Percentiles rank a stretch among this genome's conserved stretches.
phyloP scores from a whole-genome alignment of 257 asterid genomes.

The Apocynum venetum region DNA sequence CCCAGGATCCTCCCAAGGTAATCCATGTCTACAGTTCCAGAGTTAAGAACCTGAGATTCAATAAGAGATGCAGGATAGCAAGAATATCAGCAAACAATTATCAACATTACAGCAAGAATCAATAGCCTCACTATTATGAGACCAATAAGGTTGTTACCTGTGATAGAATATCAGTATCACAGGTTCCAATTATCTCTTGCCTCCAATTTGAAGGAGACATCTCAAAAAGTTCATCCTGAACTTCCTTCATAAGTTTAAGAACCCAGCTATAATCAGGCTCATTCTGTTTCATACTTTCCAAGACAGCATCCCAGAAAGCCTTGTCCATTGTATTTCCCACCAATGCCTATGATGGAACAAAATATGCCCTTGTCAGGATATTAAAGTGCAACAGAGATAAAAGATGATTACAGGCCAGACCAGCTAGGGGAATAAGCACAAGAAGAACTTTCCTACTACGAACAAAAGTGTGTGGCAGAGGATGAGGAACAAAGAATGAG shows the following conservation, averaged over 20 bases:
- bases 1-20: slow-evolving; percentile 66
- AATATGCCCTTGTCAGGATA: not conserved
- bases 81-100: not conserved
- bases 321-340: slow-evolving; percentile 64
- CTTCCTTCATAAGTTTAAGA: slow-evolving; percentile 73
- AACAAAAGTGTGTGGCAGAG: not conserved
- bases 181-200: slow-evolving; percentile 54
- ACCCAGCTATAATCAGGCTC: slow-evolving; percentile 55
- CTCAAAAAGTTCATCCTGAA: slow-evolving; percentile 66
- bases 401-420: not conserved
- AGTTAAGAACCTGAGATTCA: slow-evolving; percentile 45
- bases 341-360: slow-evolving; percentile 36
- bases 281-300: slow-evolving; percentile 64
- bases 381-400: not conserved
- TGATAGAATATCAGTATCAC: slow-evolving; percentile 66
- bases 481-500: not conserved
- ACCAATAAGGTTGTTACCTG: slow-evolving; percentile 37
- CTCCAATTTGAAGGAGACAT: slow-evolving; percentile 84
- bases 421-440: not conserved
- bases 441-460: not conserved
- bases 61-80: not conserved
- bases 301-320: slow-evolving; percentile 87
- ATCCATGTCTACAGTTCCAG: slow-evolving; percentile 54
- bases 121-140: not conserved
- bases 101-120: not conserved